Conservation (phyloP, 129 eudicot genomes). For the Escallonia rubra region DNA sequence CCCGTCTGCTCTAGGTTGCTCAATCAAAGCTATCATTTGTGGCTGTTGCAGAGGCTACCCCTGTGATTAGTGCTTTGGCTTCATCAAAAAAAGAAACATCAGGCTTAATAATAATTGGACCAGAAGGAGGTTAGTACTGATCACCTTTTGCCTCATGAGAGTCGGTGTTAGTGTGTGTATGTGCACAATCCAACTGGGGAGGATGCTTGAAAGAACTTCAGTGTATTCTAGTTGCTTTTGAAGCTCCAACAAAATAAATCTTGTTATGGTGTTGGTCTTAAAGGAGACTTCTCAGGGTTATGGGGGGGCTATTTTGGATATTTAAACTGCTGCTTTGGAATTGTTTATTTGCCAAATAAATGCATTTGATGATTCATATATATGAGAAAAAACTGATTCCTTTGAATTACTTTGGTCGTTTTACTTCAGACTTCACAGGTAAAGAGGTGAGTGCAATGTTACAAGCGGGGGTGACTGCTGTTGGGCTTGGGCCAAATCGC, state of each 20-base stretch:
- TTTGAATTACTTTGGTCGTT: constrained; percentile 1
- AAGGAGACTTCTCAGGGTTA: no score
- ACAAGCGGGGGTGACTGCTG: constrained; percentile 80
- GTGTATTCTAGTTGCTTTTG: no score
- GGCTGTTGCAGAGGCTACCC: constrained; percentile 77
- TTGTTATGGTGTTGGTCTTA: no score
- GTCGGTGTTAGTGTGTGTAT: no score
- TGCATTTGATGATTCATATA: neutral
- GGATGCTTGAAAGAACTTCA: no score
- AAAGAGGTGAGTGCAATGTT: constrained; percentile 46
- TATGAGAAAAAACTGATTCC: neutral
- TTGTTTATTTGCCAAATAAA: no score
- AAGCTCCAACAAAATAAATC: no score
- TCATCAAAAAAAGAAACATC: constrained; percentile 34
- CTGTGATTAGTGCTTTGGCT: constrained; percentile 50
- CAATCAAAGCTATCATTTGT: constrained; percentile 65
- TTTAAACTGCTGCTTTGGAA: no score
- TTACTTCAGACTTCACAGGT: constrained; percentile 61
- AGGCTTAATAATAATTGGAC: constrained; percentile 78
- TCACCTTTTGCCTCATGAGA: no score
- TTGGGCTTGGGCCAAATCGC: constrained; percentile 87
- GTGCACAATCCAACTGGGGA: no score
- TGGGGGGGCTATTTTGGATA: no score
- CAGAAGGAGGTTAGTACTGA: constrained; percentile 85
- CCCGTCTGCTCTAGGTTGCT: constrained; percentile 42